Evolutionary conservation across 2,329 filamentous ascomycete genomes (phyloP).

Genomic region (Venturia asperata): DNA sequence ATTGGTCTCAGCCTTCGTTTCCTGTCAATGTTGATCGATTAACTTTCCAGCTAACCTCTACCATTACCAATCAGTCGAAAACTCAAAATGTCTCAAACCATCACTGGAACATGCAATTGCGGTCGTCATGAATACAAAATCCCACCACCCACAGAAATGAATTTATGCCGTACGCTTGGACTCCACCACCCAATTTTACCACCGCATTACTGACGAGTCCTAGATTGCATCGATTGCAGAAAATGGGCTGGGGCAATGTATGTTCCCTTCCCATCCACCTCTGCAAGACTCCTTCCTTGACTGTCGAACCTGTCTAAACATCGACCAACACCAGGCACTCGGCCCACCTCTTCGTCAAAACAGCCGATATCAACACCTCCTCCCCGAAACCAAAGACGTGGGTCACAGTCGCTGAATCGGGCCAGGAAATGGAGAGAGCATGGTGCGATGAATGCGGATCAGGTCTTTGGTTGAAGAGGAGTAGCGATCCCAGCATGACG

Average conservation of each 20-base stretch:
- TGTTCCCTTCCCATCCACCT: neutral
- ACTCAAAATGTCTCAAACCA: neutral
- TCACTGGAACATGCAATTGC: conserved; percentile 8
- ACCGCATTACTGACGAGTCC: neutral
- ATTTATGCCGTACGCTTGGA: conserved; percentile 2
- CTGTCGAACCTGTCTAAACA: neutral
- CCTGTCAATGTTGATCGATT: neutral
- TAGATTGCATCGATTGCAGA: conserved; percentile 6
- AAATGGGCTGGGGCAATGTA: conserved; percentile 12
- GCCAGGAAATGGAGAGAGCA: conserved; percentile 13
- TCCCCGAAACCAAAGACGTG: neutral
- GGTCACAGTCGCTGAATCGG: neutral
- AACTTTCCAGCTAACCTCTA: neutral
- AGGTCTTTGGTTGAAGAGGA: conserved; percentile 3
- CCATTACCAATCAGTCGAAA: neutral
- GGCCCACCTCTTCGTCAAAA: conserved; percentile 13
- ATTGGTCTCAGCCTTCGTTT: neutral
- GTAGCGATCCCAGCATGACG: neutral
- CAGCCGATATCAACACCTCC: neutral
- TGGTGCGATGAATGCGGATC: conserved; percentile 13
- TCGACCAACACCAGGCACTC: neutral
- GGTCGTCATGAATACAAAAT: conserved; percentile 14
- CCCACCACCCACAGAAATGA: conserved; percentile 11
- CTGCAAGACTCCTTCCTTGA: neutral
- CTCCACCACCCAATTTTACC: neutral